These are phyloP conservation scores for Borovskyia barvae DNA, from an alignment of 208 protist species.

Conservation along the genomic window DNA sequence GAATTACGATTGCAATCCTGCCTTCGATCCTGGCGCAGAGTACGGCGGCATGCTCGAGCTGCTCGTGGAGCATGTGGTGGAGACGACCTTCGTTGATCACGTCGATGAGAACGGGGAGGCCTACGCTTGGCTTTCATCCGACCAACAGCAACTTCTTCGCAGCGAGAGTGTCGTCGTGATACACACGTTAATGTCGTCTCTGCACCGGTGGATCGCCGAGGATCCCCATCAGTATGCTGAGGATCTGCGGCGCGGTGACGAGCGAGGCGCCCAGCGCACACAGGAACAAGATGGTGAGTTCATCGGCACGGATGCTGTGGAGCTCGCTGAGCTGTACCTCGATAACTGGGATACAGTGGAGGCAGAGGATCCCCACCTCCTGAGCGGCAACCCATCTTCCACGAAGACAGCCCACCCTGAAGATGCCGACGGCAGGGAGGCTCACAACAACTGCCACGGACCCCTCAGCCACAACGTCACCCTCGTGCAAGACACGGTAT, in stretches of 20 bases:
- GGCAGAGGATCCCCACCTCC: background rate
- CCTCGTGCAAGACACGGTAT: background rate
- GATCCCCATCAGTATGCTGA: conserved; percentile 65
- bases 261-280: conserved; percentile 1
- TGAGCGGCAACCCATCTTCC: background rate
- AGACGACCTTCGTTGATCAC: conserved; percentile 60
- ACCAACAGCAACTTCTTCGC: conserved; percentile 80
- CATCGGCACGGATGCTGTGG: background rate
- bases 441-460: background rate
- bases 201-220: conserved; percentile 76
- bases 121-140: conserved; percentile 52
- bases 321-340: conserved; percentile 34
- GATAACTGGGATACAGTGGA: conserved; percentile 34
- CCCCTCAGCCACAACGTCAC: conserved; percentile 6
- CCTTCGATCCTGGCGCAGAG: conserved; percentile 62
- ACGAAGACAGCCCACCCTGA: background rate
- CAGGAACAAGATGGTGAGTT: conserved; percentile 5
- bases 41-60: conserved; percentile 80
- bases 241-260: conserved; percentile 2
- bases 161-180: conserved; percentile 61
- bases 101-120: conserved; percentile 31
- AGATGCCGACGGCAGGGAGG: conserved; percentile 4
- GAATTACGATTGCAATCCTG: conserved; percentile 87
- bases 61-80: conserved; percentile 68
- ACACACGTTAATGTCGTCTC: conserved; percentile 52